phyloP scores from a whole-genome alignment of 768 basidiomycete species.

The Leccinum disarticulatum region DNA sequence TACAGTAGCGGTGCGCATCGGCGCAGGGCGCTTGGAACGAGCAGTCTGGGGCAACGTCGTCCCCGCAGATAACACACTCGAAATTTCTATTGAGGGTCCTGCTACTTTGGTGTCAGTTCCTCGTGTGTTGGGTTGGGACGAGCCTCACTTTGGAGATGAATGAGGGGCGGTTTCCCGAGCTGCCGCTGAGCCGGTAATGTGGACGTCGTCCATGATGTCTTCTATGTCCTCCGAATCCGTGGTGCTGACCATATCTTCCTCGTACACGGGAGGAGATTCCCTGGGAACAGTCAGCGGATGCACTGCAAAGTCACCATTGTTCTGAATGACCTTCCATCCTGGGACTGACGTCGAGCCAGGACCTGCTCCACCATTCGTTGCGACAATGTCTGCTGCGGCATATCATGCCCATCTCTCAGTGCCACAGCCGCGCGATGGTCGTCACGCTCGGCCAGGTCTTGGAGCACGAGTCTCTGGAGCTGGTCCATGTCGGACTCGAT shows the following conservation, averaged over 20 bases:
- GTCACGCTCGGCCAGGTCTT: conserved; percentile 40
- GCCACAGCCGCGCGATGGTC: conserved; percentile 45
- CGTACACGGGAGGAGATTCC: not conserved
- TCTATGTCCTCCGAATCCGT: not conserved
- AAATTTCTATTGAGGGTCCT: not conserved
- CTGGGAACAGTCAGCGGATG: conserved; percentile 11
- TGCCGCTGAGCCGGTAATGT: not conserved
- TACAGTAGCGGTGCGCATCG: conserved; percentile 43
- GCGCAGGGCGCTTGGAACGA: conserved; percentile 43
- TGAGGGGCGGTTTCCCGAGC: not conserved
- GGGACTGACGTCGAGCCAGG: not conserved
- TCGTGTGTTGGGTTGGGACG: not conserved
- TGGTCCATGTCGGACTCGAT: conserved; percentile 35
- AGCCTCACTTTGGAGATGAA: conserved; percentile 5
- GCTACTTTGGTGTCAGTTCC: conserved; percentile 4
- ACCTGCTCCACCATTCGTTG: conserved; percentile 15
- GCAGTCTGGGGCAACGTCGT: conserved; percentile 23
- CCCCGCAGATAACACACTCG: conserved; percentile 44
- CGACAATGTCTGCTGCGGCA: conserved; percentile 18
- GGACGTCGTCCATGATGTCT: conserved; percentile 2
- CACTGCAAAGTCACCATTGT: not conserved
- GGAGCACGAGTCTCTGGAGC: conserved; percentile 30
- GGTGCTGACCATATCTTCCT: not conserved
- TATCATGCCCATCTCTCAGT: conserved; percentile 29
- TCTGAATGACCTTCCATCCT: conserved; percentile 4